phyloP scores from a whole-genome alignment of 495 filamentous ascomycete species.

The Cercophora samala region DNA sequence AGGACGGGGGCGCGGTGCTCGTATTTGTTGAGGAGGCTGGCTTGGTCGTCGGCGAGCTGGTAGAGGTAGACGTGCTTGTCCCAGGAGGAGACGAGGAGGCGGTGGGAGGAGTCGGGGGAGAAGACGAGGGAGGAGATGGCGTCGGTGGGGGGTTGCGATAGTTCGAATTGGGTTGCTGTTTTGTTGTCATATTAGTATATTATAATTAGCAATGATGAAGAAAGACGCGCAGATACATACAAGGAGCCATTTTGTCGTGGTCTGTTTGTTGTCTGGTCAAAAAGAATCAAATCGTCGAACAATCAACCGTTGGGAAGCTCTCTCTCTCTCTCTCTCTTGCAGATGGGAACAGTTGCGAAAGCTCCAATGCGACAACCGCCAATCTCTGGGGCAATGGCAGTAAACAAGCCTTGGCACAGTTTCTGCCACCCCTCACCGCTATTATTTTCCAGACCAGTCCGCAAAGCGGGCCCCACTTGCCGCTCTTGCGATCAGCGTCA shows the following conservation, averaged over 20 bases:
- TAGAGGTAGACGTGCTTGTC: conserved; percentile 91
- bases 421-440: conserved; percentile 16
- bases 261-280: not conserved
- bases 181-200: conserved; percentile 9
- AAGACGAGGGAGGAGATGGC: conserved; percentile 84
- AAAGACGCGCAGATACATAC: conserved; percentile 22
- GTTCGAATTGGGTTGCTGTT: conserved; percentile 63
- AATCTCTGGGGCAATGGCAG: conserved; percentile 17
- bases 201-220: not conserved
- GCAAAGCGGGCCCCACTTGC: not conserved
- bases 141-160: conserved; percentile 75
- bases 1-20: conserved; percentile 84
- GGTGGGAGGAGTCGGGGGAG: conserved; percentile 63
- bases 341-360: conserved; percentile 5
- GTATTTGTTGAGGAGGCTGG: conserved; percentile 63
- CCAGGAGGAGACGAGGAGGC: conserved; percentile 89
- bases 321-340: not conserved
- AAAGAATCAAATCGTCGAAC: not conserved
- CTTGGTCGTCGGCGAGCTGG: conserved; percentile 59
- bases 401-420: conserved; percentile 12
- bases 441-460: conserved; percentile 5
- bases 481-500: not conserved
- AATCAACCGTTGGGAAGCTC: not conserved
- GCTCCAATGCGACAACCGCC: conserved; percentile 14
- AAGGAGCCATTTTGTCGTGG: conserved; percentile 36